Conservation (phyloP, 306 rosid genomes). For the Casuarina cunninghamiana region DNA sequence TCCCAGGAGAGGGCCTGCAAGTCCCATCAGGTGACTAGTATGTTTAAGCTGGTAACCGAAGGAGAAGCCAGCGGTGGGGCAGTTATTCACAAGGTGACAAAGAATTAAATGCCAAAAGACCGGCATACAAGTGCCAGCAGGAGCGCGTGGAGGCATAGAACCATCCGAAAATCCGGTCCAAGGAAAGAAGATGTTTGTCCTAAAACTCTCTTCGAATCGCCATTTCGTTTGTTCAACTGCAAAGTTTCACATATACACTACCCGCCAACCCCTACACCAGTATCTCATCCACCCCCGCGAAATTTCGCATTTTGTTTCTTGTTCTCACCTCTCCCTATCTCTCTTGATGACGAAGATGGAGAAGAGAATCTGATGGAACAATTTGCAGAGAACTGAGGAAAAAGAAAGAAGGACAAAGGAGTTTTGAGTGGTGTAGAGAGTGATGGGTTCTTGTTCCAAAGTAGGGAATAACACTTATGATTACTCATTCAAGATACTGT, state of each 20-base stretch:
- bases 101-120: slow-evolving; percentile 18
- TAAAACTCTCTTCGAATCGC: background rate
- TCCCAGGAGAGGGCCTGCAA: background rate
- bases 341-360: slow-evolving; percentile 12
- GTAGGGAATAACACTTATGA: slow-evolving; percentile 56
- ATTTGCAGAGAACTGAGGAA: background rate
- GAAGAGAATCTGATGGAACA: background rate
- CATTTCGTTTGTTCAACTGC: slow-evolving; percentile 28
- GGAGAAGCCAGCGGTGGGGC: background rate
- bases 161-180: background rate
- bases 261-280: slow-evolving; percentile 33
- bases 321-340: background rate
- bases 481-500: slow-evolving; percentile 83
- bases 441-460: slow-evolving; percentile 64
- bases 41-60: background rate
- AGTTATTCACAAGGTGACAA: slow-evolving; percentile 16
- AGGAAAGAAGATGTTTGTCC: slow-evolving; percentile 47
- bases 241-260: slow-evolving; percentile 38
- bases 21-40: background rate
- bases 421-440: background rate
- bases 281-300: slow-evolving; percentile 24
- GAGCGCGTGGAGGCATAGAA: slow-evolving; percentile 45
- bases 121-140: slow-evolving; percentile 18
- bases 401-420: background rate
- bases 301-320: slow-evolving; percentile 18